Conservation (phyloP, 2,329 filamentous ascomycete genomes). For the Xylariaceae sp. region DNA sequence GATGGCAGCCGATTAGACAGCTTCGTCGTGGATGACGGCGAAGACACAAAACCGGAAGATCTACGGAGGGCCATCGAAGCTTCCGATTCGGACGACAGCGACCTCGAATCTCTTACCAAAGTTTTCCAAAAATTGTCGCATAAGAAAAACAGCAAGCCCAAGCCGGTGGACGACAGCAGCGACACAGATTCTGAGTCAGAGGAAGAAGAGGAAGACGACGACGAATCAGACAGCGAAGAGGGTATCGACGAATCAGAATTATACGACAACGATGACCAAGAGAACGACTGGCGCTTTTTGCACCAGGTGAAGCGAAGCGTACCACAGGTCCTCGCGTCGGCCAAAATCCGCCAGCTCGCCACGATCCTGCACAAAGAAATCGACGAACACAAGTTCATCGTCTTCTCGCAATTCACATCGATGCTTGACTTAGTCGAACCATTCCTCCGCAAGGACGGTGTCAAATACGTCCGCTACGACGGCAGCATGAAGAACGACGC, state of each 20-base stretch:
- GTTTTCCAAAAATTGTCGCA: slow-evolving; percentile 23
- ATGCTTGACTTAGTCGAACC: slow-evolving; percentile 97
- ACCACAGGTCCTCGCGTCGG: slow-evolving; percentile 63
- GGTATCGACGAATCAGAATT: slow-evolving; percentile 40
- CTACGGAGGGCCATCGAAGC: slow-evolving; percentile 24
- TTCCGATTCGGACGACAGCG: slow-evolving; percentile 28
- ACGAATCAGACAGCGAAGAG: slow-evolving; percentile 27
- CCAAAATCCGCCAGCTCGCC: slow-evolving; percentile 86
- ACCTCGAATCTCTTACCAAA: slow-evolving; percentile 27
- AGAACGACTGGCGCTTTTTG: slow-evolving; percentile 32
- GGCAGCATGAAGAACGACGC: slow-evolving; percentile 91
- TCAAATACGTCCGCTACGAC: slow-evolving; percentile 86
- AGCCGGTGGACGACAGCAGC: slow-evolving; percentile 5
- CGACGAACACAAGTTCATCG: slow-evolving; percentile 87
- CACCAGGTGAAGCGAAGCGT: slow-evolving; percentile 40
- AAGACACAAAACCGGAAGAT: slow-evolving; percentile 28
- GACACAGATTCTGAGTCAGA: slow-evolving; percentile 17
- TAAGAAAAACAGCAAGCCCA: slow-evolving; percentile 10
- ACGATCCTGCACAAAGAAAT: slow-evolving; percentile 76
- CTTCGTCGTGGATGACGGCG: slow-evolving; percentile 53
- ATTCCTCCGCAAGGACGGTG: slow-evolving; percentile 70
- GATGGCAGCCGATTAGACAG: slow-evolving; percentile 51
- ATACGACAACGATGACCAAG: slow-evolving; percentile 37
- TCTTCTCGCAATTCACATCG: slow-evolving; percentile 96
- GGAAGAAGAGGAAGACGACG: slow-evolving; percentile 19